Conservation (phyloP, 148 eudicot genomes). For the Heliosperma pusillum region DNA sequence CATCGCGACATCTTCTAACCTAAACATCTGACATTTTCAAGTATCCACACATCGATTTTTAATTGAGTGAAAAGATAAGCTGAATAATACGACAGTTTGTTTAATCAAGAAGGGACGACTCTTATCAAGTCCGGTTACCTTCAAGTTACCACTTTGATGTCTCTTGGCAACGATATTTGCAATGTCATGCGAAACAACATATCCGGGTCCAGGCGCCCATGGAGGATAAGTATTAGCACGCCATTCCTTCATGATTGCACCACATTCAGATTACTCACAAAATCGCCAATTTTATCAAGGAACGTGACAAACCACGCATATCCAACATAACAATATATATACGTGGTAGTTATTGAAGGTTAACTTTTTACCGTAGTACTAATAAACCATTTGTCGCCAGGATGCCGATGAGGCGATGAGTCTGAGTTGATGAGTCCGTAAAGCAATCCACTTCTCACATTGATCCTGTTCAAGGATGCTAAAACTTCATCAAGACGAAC, state of each 20-base stretch:
- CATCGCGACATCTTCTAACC: conserved; percentile 98
- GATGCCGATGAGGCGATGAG: conserved; percentile 71
- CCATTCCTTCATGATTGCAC: conserved; percentile 66
- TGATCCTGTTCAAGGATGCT: conserved; percentile 54
- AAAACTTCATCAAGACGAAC: conserved; percentile 92
- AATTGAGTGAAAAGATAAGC: neutral
- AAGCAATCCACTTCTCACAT: conserved; percentile 62
- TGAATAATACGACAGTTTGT: no score
- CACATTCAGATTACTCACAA: neutral
- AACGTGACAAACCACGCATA: no score
- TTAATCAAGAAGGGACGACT: neutral
- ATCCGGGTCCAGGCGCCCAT: conserved; percentile 96
- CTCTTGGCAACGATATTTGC: conserved; percentile 58
- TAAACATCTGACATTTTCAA: conserved; percentile 65
- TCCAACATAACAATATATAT: no score
- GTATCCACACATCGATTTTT: neutral
- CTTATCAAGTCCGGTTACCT: conserved; percentile 39
- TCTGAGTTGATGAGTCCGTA: conserved; percentile 92
- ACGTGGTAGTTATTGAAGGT: conserved; percentile 6
- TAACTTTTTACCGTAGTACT: conserved; percentile 52
- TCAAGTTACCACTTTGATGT: conserved; percentile 55
- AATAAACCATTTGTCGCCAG: conserved; percentile 96
- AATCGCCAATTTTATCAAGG: no score
- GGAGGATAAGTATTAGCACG: conserved; percentile 74
- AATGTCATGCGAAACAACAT: conserved; percentile 75